Conservation (phyloP, 1,284 basidiomycete genomes). For the Trichosporon sp. region DNA sequence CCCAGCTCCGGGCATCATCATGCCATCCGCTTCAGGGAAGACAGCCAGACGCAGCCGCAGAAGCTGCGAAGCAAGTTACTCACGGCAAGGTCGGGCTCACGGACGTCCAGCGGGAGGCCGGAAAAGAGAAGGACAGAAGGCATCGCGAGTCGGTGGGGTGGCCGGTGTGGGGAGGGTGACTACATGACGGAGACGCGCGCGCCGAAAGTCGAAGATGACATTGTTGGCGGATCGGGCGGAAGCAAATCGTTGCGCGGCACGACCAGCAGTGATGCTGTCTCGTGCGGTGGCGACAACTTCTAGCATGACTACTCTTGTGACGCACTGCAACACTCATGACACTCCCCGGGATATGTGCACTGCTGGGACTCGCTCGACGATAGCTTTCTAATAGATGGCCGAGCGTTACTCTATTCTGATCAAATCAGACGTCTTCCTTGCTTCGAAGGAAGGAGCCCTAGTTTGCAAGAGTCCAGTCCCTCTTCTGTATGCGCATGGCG, state of each 20-base stretch:
- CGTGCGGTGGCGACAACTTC: background rate
- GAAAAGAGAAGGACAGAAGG: constrained; percentile 34
- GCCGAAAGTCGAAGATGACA: background rate
- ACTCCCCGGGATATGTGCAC: too few species aligned
- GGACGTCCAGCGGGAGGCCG: constrained; percentile 39
- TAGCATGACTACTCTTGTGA: too few species aligned
- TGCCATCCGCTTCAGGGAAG: background rate
- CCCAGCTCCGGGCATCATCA: background rate
- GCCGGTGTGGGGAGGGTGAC: background rate
- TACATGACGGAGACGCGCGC: background rate
- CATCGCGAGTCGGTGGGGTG: constrained; percentile 8
- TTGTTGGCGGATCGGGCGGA: background rate
- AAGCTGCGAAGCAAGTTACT: background rate
- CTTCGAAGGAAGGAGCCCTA: too few species aligned
- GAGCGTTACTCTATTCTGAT: too few species aligned
- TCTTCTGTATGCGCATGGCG: too few species aligned
- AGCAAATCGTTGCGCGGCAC: background rate
- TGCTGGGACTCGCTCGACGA: too few species aligned
- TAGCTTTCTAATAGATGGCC: too few species aligned
- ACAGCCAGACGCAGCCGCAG: background rate
- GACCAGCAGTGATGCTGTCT: background rate
- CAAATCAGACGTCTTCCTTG: too few species aligned
- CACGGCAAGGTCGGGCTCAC: constrained; percentile 31
- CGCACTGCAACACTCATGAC: too few species aligned
- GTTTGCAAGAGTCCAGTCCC: too few species aligned